These are phyloP conservation scores for Yamadazyma laniorum DNA, from an alignment of 805 yeast species.

Conservation along the genomic window DNA sequence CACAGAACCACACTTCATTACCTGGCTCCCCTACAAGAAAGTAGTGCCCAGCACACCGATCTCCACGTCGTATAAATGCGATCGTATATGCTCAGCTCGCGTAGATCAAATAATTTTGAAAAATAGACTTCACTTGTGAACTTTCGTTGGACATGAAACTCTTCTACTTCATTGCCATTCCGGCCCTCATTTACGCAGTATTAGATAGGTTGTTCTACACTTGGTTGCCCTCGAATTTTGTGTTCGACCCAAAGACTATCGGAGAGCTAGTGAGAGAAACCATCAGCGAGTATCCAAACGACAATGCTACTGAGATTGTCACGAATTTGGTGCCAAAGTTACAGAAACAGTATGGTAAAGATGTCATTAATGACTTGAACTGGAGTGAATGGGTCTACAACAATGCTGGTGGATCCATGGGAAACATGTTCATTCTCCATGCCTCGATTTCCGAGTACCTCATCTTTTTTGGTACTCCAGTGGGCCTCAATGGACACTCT, in stretches of 20 bases:
- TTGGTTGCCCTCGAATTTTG: slow-evolving; percentile 70
- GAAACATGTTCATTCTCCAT: slow-evolving; percentile 89
- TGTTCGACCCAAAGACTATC: slow-evolving; percentile 66
- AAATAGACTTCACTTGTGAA: background rate
- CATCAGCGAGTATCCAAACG: slow-evolving; percentile 51
- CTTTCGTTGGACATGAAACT: slow-evolving; percentile 24
- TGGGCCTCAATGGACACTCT: slow-evolving; percentile 94
- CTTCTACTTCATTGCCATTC: slow-evolving; percentile 20
- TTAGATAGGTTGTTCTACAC: slow-evolving; percentile 37
- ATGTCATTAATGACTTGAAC: slow-evolving; percentile 66
- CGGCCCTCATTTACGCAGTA: slow-evolving; percentile 24
- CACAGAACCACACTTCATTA: too few relatives aligned
- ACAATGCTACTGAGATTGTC: slow-evolving; percentile 62
- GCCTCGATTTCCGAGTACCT: slow-evolving; percentile 92
- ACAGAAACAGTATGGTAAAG: slow-evolving; percentile 62
- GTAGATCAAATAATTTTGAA: background rate
- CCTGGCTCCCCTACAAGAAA: too few relatives aligned
- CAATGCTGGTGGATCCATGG: slow-evolving; percentile 99
- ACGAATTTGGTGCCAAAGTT: slow-evolving; percentile 58
- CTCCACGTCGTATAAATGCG: background rate
- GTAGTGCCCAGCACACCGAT: too few relatives aligned
- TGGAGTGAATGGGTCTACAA: slow-evolving; percentile 91
- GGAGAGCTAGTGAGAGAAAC: slow-evolving; percentile 58
- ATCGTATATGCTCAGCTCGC: background rate
- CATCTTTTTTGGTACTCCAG: slow-evolving; percentile 89